Conservation (phyloP, 2,329 filamentous ascomycete genomes). For the Coccinonectria pachysandricola region DNA sequence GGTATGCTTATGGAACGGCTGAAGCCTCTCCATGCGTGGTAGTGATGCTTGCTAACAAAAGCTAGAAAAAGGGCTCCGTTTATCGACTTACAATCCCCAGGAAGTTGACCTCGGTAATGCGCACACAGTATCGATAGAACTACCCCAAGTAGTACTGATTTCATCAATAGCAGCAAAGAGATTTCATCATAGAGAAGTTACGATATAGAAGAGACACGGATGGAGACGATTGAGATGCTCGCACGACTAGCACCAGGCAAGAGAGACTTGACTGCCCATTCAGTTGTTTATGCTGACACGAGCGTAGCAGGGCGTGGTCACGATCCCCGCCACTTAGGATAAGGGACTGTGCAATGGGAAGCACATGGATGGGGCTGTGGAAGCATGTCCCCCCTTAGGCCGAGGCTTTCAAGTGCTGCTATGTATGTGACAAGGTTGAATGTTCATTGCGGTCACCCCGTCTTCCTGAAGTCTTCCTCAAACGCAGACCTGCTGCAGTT, state of each 20-base stretch:
- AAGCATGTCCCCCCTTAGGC: too few relatives aligned
- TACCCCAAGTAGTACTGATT: not conserved
- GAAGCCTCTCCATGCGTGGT: not conserved
- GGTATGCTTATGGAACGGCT: not conserved
- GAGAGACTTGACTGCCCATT: not conserved
- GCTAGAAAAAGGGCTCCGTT: constrained; percentile 1
- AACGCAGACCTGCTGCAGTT: too few relatives aligned
- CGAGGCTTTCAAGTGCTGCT: too few relatives aligned
- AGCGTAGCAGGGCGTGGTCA: not conserved
- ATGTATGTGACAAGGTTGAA: too few relatives aligned
- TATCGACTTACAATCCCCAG: constrained; percentile 1
- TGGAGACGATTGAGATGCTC: constrained; percentile 1
- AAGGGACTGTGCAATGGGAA: too few relatives aligned
- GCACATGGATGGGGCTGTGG: too few relatives aligned
- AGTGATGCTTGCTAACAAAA: not conserved
- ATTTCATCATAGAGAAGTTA: not conserved
- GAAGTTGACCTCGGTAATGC: constrained; percentile 1
- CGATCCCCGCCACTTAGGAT: too few relatives aligned
- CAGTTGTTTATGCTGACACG: not conserved
- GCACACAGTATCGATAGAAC: not conserved
- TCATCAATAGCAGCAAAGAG: constrained; percentile 1
- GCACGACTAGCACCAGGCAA: not conserved
- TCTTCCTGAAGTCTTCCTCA: too few relatives aligned
- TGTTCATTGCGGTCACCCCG: too few relatives aligned
- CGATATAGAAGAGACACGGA: constrained; percentile 1